These are phyloP conservation scores for Erythrobasidium hasegawianum DNA, from an alignment of 1,284 basidiomycete species.

Conservation along the genomic window DNA sequence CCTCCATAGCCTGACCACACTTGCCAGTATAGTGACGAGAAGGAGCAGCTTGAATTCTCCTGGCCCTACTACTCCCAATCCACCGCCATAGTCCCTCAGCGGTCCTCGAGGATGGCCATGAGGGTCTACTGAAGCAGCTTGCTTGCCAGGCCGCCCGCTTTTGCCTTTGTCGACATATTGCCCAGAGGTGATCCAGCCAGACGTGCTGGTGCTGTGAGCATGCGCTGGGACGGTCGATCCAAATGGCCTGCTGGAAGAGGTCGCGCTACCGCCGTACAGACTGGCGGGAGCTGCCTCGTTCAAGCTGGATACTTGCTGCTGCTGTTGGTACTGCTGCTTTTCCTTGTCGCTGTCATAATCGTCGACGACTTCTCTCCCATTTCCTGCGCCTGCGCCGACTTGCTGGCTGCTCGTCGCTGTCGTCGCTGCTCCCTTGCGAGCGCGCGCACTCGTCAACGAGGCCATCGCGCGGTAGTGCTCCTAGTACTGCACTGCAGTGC, in stretches of 20 bases:
- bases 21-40: slow-evolving; percentile 63
- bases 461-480: neutral
- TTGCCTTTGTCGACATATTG: slow-evolving; percentile 32
- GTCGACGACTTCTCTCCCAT: slow-evolving; percentile 2
- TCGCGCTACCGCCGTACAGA: slow-evolving; percentile 7
- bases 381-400: too few species aligned
- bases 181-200: slow-evolving; percentile 33
- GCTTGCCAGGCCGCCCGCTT: neutral
- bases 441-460: slow-evolving; percentile 30
- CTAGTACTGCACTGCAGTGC: too few species aligned
- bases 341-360: slow-evolving; percentile 9
- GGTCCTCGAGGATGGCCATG: slow-evolving; percentile 12
- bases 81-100: slow-evolving; percentile 52
- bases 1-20: slow-evolving; percentile 69
- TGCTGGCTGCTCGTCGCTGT: slow-evolving; percentile 4
- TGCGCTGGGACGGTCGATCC: slow-evolving; percentile 17
- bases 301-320: neutral
- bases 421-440: slow-evolving; percentile 29
- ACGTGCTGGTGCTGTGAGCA: slow-evolving; percentile 6
- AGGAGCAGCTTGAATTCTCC: slow-evolving; percentile 71
- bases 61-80: slow-evolving; percentile 58
- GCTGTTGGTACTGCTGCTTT: slow-evolving; percentile 12
- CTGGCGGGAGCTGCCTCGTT: neutral
- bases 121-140: too few species aligned
- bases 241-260: slow-evolving; percentile 18